A percentile compares a stretch with the other conserved stretches of the same genome.
These are phyloP conservation scores for Schwanniomyces sp. DNA, from an alignment of 805 yeast genomes.

Conservation along the genomic window DNA sequence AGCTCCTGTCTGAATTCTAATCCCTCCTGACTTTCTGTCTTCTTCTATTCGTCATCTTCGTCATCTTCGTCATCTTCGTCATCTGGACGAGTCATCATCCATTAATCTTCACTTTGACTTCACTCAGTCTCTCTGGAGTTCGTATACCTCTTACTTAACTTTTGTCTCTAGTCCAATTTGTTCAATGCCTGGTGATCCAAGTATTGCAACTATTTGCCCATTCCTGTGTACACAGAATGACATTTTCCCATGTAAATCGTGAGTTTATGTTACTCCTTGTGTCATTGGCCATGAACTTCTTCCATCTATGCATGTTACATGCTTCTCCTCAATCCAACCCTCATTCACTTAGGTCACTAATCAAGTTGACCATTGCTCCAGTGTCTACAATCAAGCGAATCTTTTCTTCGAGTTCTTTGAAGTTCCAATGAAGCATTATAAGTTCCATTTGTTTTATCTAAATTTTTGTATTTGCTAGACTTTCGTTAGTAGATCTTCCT, in stretches of 20 bases:
- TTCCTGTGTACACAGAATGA: not conserved
- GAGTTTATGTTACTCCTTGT: too few relatives aligned
- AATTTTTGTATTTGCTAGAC: not conserved
- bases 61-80: not conserved
- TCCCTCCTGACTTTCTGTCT: not conserved
- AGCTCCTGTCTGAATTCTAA: not conserved
- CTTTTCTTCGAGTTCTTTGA: not conserved
- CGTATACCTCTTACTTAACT: too few relatives aligned
- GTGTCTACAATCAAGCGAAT: not conserved
- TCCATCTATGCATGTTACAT: not conserved
- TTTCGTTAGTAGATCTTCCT: too few relatives aligned
- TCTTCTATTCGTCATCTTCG: too few relatives aligned
- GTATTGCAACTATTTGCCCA: not conserved
- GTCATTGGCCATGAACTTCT: too few relatives aligned
- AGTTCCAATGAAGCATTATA: not conserved
- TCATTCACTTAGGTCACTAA: not conserved
- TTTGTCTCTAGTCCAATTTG: not conserved
- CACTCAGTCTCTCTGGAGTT: too few relatives aligned
- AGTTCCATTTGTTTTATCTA: not conserved
- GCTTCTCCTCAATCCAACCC: not conserved
- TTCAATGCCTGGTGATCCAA: not conserved
- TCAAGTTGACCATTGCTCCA: not conserved
- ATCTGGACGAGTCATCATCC: not conserved
- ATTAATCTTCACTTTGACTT: too few relatives aligned
- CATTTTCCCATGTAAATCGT: not conserved